Conservation (phyloP, 176 grass and related monocot species). For the Oryza punctata region DNA sequence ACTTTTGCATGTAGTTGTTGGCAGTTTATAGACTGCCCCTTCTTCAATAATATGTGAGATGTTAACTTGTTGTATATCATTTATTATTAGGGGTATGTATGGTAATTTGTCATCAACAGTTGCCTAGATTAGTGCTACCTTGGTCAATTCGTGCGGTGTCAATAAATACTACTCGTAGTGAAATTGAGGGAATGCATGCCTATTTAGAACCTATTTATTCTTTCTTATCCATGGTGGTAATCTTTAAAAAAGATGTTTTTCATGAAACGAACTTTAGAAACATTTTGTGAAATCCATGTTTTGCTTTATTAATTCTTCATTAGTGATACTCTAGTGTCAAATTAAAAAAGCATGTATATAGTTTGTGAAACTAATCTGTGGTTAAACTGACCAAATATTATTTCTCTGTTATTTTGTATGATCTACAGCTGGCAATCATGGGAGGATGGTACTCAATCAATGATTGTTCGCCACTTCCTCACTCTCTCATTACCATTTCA, state of each 20-base stretch:
- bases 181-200: no score
- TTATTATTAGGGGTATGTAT: no score
- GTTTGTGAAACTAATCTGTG: constrained; percentile 20
- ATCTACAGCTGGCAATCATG: constrained; percentile 80
- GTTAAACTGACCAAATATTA: constrained; percentile 4
- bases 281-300: background rate
- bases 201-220: background rate
- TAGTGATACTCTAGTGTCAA: background rate
- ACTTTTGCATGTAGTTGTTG: background rate
- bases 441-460: constrained; percentile 56
- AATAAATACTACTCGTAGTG: no score
- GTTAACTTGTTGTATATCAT: no score
- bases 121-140: no score
- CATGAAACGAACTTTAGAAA: background rate
- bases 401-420: constrained; percentile 32
- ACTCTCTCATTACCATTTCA: constrained; percentile 65
- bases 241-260: constrained; percentile 20
- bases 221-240: background rate
- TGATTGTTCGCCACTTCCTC: constrained; percentile 59
- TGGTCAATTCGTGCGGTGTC: no score
- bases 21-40: background rate
- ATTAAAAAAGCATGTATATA: background rate
- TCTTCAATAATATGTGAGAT: background rate
- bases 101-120: no score
- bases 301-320: constrained; percentile 13